phyloP scores from a whole-genome alignment of 192 early-diverging fungal genomes.

The Coemansia umbellata region DNA sequence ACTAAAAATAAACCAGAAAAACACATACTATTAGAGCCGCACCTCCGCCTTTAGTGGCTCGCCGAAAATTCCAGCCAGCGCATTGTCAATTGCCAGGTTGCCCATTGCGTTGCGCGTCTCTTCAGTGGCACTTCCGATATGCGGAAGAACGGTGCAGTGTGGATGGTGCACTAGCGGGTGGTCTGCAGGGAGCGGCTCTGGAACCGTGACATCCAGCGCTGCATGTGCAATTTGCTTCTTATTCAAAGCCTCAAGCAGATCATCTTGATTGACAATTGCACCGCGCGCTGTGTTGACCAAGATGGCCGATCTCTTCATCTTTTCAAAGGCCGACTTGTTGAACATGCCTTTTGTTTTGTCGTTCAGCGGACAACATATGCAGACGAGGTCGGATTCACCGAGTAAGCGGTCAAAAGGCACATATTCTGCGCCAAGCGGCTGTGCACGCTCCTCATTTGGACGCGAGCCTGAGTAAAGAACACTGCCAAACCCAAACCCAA shows the following conservation, averaged over 20 bases:
- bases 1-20: neutral
- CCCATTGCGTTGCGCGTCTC: conserved; percentile 83
- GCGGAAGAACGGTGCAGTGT: conserved; percentile 75
- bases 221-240: conserved; percentile 58
- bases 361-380: conserved; percentile 72
- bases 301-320: conserved; percentile 66
- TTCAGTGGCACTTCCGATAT: conserved; percentile 77
- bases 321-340: conserved; percentile 56
- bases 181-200: conserved; percentile 70
- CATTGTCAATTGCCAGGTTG: conserved; percentile 69
- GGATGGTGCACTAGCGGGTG: conserved; percentile 58
- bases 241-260: conserved; percentile 62
- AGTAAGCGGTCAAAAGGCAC: conserved; percentile 61
- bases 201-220: conserved; percentile 84
- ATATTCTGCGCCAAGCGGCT: conserved; percentile 45
- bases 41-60: conserved; percentile 41
- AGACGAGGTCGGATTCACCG: conserved; percentile 63
- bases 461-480: conserved; percentile 61
- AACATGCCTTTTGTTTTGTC: conserved; percentile 70
- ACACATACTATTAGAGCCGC: neutral
- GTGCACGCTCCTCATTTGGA: conserved; percentile 48
- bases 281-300: conserved; percentile 84
- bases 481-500: conserved; percentile 65
- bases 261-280: conserved; percentile 71
- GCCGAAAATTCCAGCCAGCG: conserved; percentile 57